Evolutionary conservation across 495 filamentous ascomycete species (phyloP), one percentile per base, ranked within the genome.

Genomic region (Friedmanniomyces simplex): DNA sequence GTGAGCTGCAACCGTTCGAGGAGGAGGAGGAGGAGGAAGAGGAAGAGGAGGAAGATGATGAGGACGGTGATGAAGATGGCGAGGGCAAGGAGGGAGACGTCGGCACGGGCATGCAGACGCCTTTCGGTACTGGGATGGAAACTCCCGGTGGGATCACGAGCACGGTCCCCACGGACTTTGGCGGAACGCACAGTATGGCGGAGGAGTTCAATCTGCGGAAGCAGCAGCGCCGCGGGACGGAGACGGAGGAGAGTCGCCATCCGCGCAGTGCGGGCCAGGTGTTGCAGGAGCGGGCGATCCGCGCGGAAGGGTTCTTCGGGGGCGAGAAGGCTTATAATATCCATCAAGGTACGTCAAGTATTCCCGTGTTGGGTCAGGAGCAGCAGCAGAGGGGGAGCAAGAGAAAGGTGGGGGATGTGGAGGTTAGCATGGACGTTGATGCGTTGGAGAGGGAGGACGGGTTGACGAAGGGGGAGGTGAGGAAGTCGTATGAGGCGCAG

Each of bases 141-240:
- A 94, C 90, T 0, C 86, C 89, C 0, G 80, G 84, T 65, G 89
- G 89, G 2, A 78, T 95, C 67, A 78, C 81, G 18, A 94, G 88
- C 50, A 81, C 82, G 11, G 80, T 91, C 1, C 88, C 88, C 5
- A 83, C 87, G 0, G 88, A 94, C 59, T 82, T 86, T 65, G 79
- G 81, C 39, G 78, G 82, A 1, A 74, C 82, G 26, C 88, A 87
- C 59, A 87, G 76, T 66, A 82, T 91, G 47, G 80, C 82, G 43
- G 88, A 89, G 32, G 93, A 96, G 60, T 90, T 97, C 64, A 90
- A 95, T 65, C 78, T 97, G 47, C 83, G 93, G 28, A 97, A 96
- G 69, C 81, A 87, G 58, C 82, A 87, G 58, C 82, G 86, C 41
- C 78, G 87, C 39, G 91, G 91, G 24, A 91, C 80, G 26, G 89